Percentiles rank a stretch among this genome's conserved stretches.
These are phyloP conservation scores for Daldinia grandis DNA, from an alignment of 495 filamentous ascomycete genomes.

Conservation along the genomic window DNA sequence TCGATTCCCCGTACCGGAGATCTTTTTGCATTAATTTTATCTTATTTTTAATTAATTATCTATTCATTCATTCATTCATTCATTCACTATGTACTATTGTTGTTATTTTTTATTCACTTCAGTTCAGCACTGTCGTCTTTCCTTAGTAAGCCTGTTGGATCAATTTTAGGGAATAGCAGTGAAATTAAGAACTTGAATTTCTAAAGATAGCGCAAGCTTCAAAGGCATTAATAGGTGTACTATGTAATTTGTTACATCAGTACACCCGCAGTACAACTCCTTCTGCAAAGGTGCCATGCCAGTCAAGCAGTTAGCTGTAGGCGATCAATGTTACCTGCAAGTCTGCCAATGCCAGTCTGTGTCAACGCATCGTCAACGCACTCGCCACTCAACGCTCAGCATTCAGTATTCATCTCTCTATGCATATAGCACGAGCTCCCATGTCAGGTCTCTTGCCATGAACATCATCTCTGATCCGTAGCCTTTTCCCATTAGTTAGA, in stretches of 20 bases:
- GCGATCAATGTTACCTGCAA: background rate
- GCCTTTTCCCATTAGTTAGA: too few relatives aligned
- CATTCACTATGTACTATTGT: too few relatives aligned
- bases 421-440: background rate
- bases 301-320: background rate
- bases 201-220: too few relatives aligned
- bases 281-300: background rate
- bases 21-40: slow-evolving; percentile 14
- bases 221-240: background rate
- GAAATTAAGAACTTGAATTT: too few relatives aligned
- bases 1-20: slow-evolving; percentile 61
- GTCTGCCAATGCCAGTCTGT: background rate
- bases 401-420: background rate
- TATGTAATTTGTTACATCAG: background rate
- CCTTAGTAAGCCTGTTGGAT: too few relatives aligned
- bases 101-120: background rate
- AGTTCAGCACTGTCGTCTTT: too few relatives aligned
- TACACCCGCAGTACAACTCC: background rate
- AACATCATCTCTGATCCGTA: background rate
- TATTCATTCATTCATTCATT: too few relatives aligned
- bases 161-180: too few relatives aligned
- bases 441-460: background rate
- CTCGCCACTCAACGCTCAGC: background rate
- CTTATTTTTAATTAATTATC: background rate
- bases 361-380: background rate